These are phyloP conservation scores for Mycena sanguinolenta DNA, from an alignment of 768 basidiomycete species.

Conservation along the genomic window DNA sequence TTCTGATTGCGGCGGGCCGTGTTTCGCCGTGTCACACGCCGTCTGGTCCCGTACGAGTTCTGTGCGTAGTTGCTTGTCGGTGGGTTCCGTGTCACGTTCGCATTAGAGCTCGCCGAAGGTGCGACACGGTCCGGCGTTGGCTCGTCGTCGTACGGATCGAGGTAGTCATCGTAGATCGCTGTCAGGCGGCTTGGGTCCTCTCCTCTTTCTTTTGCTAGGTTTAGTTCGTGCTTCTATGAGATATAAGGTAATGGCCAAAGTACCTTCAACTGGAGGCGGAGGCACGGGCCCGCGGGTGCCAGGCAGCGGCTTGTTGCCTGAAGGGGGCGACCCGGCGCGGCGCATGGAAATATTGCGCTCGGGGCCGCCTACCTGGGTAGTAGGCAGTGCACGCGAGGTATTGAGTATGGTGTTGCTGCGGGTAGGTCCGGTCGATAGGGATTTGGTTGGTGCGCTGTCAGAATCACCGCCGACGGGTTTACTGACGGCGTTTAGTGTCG, in stretches of 20 bases:
- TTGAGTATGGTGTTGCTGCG: slow-evolving; percentile 59
- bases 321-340: slow-evolving; percentile 47
- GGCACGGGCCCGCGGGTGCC: too few species aligned
- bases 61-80: slow-evolving; percentile 66
- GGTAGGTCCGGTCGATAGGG: slow-evolving; percentile 40
- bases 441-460: slow-evolving; percentile 23
- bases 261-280: slow-evolving; percentile 58
- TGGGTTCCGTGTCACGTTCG: too few species aligned
- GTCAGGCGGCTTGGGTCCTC: too few species aligned
- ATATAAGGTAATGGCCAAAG: slow-evolving; percentile 15
- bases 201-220: background rate
- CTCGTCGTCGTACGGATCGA: slow-evolving; percentile 67
- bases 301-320: slow-evolving; percentile 29
- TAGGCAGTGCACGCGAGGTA: slow-evolving; percentile 50
- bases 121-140: slow-evolving; percentile 47
- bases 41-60: slow-evolving; percentile 59
- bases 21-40: slow-evolving; percentile 64
- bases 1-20: slow-evolving; percentile 57
- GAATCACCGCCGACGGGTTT: slow-evolving; percentile 49
- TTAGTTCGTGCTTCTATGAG: background rate
- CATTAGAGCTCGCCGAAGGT: too few species aligned
- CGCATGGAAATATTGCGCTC: slow-evolving; percentile 66
- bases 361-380: slow-evolving; percentile 57
- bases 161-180: slow-evolving; percentile 84
- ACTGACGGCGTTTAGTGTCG: slow-evolving; percentile 61